Percentiles rank a stretch among this genome's conserved stretches.
phyloP scores from a whole-genome alignment of 305 asterid species.

The Ilex paraguariensis region DNA sequence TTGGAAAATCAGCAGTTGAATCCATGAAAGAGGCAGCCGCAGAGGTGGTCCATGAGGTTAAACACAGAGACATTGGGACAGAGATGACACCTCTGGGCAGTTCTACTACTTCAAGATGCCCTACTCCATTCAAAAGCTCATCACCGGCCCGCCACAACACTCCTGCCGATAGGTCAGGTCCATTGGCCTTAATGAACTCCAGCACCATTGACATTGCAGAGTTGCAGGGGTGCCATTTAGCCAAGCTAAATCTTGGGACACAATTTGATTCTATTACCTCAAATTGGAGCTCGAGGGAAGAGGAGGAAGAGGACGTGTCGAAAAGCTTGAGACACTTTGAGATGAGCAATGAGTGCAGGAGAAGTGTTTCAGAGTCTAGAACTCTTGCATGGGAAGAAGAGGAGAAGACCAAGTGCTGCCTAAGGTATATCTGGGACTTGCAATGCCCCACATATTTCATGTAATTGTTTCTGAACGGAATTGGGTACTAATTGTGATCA shows the following conservation, averaged over 20 bases:
- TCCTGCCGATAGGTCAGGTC: conserved; percentile 77
- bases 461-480: neutral
- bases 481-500: neutral
- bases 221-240: conserved; percentile 68
- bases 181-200: conserved; percentile 31
- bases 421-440: conserved; percentile 35
- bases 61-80: conserved; percentile 83
- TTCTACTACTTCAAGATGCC: conserved; percentile 90
- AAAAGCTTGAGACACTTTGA: conserved; percentile 95
- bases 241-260: conserved; percentile 54
- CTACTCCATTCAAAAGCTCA: conserved; percentile 69
- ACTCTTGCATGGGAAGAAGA: conserved; percentile 74
- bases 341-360: conserved; percentile 58
- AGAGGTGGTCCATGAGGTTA: conserved; percentile 37
- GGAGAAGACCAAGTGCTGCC: conserved; percentile 70
- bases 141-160: conserved; percentile 89
- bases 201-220: conserved; percentile 49
- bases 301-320: conserved; percentile 93
- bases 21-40: conserved; percentile 23
- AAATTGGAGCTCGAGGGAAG: conserved; percentile 92
- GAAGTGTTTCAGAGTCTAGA: conserved; percentile 52
- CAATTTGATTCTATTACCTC: conserved; percentile 49
- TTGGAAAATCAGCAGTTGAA: conserved; percentile 33
- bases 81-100: conserved; percentile 98
- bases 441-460: neutral